phyloP scores from a whole-genome alignment of 1,284 basidiomycete species.

The Puccinia hordei region DNA sequence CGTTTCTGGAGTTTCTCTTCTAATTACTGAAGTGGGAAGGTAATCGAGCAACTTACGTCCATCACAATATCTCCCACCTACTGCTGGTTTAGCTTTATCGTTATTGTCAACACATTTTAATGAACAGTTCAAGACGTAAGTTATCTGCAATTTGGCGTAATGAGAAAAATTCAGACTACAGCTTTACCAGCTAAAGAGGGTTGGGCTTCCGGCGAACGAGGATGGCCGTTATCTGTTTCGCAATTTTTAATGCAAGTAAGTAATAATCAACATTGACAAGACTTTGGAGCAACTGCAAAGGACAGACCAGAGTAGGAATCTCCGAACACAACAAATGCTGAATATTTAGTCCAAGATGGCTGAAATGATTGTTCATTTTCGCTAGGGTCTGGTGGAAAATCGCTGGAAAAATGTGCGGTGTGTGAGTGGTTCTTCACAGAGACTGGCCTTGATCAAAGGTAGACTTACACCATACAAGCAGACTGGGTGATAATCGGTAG shows the following conservation, averaged over 20 bases:
- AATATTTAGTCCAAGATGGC: slow-evolving; percentile 28
- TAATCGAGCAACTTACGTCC: slow-evolving; percentile 22
- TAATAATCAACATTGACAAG: neutral
- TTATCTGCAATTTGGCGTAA: neutral
- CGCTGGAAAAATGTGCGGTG: neutral
- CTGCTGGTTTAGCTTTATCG: slow-evolving; percentile 23
- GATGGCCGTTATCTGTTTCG: slow-evolving; percentile 42
- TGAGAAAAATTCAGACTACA: neutral
- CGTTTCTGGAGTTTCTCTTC: neutral
- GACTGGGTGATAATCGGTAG: neutral
- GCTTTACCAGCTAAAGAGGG: slow-evolving; percentile 40
- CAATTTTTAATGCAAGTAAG: neutral
- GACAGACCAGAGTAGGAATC: slow-evolving; percentile 47
- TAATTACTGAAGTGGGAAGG: neutral
- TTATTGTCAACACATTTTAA: neutral
- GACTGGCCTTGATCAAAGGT: neutral
- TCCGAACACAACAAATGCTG: slow-evolving; percentile 41
- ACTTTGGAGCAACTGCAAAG: neutral
- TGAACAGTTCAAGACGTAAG: neutral
- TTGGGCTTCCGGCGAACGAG: slow-evolving; percentile 23
- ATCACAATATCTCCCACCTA: slow-evolving; percentile 39
- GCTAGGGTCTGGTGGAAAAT: neutral
- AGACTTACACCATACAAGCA: slow-evolving; percentile 5
- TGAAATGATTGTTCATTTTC: neutral
- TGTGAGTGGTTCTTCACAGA: neutral